Conservation (phyloP, 148 eudicot genomes). For the Bassia scoparia region DNA sequence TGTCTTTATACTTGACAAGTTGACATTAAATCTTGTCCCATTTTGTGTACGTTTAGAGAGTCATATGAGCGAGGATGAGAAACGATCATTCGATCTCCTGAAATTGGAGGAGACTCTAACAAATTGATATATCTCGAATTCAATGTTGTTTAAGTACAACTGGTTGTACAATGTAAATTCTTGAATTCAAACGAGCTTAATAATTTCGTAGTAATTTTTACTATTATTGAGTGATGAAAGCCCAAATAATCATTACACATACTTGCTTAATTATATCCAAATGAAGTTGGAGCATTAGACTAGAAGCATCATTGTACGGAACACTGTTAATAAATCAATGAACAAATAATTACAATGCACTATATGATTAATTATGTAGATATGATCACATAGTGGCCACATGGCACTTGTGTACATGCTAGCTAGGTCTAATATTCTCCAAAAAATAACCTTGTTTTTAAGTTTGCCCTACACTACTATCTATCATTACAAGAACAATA, state of each 20-base stretch:
- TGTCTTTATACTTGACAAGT: too few species aligned
- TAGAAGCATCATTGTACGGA: background rate
- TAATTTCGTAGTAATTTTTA: background rate
- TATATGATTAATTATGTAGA: background rate
- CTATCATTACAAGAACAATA: background rate
- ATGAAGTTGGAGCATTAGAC: too few species aligned
- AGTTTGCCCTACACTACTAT: background rate
- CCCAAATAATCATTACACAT: background rate
- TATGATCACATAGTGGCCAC: background rate
- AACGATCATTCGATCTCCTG: too few species aligned
- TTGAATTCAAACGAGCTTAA: background rate
- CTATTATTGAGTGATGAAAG: background rate
- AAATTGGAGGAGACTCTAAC: too few species aligned
- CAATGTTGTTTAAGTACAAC: too few species aligned
- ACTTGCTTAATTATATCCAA: background rate
- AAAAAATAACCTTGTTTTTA: background rate
- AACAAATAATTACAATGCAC: background rate
- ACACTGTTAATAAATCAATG: background rate
- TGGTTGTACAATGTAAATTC: too few species aligned
- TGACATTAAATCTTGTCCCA: too few species aligned
- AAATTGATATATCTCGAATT: too few species aligned
- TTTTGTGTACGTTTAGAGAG: too few species aligned
- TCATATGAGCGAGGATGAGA: too few species aligned
- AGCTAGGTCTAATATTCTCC: conserved; percentile 3
- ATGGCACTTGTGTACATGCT: background rate